These are phyloP conservation scores for Stephania cephalantha DNA, from an alignment of 164 flowering plant species.

Conservation along the genomic window DNA sequence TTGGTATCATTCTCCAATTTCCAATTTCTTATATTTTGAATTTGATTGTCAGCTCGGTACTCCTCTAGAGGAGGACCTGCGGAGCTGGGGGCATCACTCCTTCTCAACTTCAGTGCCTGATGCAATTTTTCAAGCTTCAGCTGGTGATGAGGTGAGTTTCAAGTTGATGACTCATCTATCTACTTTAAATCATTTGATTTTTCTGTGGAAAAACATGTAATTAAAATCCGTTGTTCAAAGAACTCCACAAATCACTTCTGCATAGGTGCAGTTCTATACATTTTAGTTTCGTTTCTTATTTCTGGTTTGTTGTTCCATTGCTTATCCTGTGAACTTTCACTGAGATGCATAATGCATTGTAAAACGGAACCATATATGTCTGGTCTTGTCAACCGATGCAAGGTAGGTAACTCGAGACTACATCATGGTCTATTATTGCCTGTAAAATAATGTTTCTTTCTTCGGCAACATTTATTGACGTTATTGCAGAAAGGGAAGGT, in stretches of 20 bases:
- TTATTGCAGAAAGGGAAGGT: neutral
- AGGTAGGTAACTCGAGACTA: neutral
- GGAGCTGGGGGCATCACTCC: slow-evolving; percentile 91
- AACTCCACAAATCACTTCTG: neutral
- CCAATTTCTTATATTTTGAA: neutral
- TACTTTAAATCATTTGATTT: neutral
- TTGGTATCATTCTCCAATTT: neutral
- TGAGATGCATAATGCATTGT: neutral
- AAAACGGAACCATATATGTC: neutral
- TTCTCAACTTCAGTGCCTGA: slow-evolving; percentile 75
- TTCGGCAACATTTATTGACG: neutral
- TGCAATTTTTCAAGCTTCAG: slow-evolving; percentile 78
- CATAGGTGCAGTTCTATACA: neutral
- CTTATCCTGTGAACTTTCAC: neutral
- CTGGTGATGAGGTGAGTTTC: slow-evolving; percentile 79
- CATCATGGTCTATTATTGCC: neutral
- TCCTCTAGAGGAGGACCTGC: slow-evolving; percentile 86
- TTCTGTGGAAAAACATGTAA: neutral
- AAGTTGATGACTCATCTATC: neutral
- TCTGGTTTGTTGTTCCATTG: neutral
- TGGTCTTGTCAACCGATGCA: neutral
- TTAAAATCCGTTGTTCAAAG: neutral
- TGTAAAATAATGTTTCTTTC: neutral
- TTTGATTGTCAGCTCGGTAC: slow-evolving; percentile 54
- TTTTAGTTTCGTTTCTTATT: neutral